Conservation (phyloP, 2,329 filamentous ascomycete species). For the Seiridium cupressi region DNA sequence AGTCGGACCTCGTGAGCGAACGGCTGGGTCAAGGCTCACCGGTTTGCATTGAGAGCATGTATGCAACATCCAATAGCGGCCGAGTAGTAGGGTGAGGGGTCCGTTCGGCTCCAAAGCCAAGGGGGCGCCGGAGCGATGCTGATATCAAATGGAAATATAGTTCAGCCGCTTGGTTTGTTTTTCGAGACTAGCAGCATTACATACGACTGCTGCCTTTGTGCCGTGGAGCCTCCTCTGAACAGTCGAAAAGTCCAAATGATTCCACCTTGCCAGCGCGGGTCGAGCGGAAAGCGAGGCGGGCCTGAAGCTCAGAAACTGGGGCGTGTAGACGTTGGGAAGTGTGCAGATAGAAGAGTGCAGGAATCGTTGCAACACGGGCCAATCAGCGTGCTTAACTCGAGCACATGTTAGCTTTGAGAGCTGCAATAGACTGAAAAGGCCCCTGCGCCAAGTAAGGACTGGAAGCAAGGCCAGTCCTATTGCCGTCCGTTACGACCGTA, state of each 20-base stretch:
- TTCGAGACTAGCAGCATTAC: background rate
- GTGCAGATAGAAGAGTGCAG: background rate
- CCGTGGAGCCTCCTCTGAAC: background rate
- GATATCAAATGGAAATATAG: background rate
- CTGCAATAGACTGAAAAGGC: background rate
- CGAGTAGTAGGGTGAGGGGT: background rate
- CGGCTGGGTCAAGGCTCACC: conserved; percentile 5
- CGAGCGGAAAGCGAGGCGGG: background rate
- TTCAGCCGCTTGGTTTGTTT: background rate
- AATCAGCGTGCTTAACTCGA: background rate
- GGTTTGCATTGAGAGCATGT: background rate
- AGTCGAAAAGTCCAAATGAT: no score
- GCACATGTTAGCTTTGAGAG: background rate
- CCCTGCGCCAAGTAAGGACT: background rate
- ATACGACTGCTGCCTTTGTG: background rate
- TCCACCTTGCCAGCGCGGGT: background rate
- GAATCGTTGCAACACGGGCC: background rate
- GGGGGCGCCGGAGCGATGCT: background rate
- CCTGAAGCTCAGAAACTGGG: background rate
- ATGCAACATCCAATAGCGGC: background rate
- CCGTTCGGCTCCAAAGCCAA: background rate
- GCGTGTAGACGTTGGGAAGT: background rate
- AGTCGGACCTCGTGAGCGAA: background rate
- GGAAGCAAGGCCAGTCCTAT: no score
- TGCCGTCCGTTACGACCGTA: no score